phyloP scores from a whole-genome alignment of 345 rosid genomes.

The Laguncularia racemosa region DNA sequence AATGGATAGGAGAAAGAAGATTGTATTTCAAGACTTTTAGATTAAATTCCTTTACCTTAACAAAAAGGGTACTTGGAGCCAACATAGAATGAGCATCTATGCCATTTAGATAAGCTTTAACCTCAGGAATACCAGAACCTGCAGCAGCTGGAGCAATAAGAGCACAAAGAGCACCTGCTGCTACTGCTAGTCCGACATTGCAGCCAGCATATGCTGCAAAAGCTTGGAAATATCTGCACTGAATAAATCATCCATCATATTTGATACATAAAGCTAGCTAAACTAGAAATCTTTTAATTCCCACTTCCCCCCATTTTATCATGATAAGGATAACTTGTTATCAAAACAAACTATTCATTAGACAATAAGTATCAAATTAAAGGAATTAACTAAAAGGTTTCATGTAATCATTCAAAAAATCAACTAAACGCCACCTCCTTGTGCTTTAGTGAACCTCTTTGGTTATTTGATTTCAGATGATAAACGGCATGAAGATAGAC shows the following conservation, averaged over 20 bases:
- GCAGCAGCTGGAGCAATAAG: constrained; percentile 41
- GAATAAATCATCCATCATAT: constrained; percentile 10
- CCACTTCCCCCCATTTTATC: not conserved
- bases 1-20: too few species aligned
- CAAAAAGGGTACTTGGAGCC: constrained; percentile 39
- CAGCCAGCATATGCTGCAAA: constrained; percentile 24
- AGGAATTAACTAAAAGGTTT: too few species aligned
- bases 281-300: not conserved
- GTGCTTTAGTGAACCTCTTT: too few species aligned
- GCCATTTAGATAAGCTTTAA: constrained; percentile 50
- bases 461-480: too few species aligned
- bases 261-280: not conserved
- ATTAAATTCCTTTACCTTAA: constrained; percentile 26
- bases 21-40: too few species aligned
- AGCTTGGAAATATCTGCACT: constrained; percentile 34
- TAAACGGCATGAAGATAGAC: too few species aligned
- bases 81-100: constrained; percentile 35
- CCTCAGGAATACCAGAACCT: constrained; percentile 49
- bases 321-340: too few species aligned
- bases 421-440: too few species aligned
- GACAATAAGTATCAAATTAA: too few species aligned
- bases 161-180: constrained; percentile 35
- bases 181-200: constrained; percentile 26
- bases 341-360: too few species aligned
- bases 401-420: too few species aligned